phyloP scores from a whole-genome alignment of 2,329 filamentous ascomycete genomes.

The Pseudopithomyces chartarum region DNA sequence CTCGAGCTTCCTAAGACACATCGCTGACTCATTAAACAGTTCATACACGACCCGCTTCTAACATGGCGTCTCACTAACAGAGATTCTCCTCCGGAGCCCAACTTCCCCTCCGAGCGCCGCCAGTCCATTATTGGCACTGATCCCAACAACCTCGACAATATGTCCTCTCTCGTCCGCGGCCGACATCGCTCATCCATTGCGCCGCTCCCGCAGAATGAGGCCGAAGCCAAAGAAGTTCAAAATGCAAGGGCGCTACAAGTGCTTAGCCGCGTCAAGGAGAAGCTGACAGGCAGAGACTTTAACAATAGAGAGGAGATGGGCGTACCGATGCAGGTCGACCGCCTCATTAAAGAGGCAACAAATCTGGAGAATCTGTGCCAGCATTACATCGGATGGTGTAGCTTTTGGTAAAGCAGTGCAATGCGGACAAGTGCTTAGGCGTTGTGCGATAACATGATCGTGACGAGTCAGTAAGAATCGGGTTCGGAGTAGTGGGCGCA shows the following conservation, averaged over 20 bases:
- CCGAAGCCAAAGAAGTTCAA: conserved; percentile 72
- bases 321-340: conserved; percentile 88
- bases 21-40: conserved; percentile 57
- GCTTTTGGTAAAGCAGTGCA: conserved; percentile 75
- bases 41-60: conserved; percentile 98
- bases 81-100: conserved; percentile 64
- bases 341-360: conserved; percentile 91
- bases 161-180: conserved; percentile 39
- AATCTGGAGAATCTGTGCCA: conserved; percentile 97
- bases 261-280: conserved; percentile 88
- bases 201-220: conserved; percentile 44
- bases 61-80: conserved; percentile 84
- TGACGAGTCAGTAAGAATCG: background rate
- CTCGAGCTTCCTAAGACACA: background rate
- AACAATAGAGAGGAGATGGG: conserved; percentile 82
- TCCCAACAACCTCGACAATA: conserved; percentile 21
- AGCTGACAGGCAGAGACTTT: conserved; percentile 93
- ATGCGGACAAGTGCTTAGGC: too few relatives aligned
- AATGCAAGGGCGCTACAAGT: conserved; percentile 94
- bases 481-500: background rate
- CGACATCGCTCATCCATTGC: conserved; percentile 43
- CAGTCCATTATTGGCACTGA: conserved; percentile 61
- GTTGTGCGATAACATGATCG: background rate
- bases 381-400: conserved; percentile 99
- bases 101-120: conserved; percentile 65